Conservation (phyloP, 495 filamentous ascomycete species). For the Neurospora hispaniola region DNA sequence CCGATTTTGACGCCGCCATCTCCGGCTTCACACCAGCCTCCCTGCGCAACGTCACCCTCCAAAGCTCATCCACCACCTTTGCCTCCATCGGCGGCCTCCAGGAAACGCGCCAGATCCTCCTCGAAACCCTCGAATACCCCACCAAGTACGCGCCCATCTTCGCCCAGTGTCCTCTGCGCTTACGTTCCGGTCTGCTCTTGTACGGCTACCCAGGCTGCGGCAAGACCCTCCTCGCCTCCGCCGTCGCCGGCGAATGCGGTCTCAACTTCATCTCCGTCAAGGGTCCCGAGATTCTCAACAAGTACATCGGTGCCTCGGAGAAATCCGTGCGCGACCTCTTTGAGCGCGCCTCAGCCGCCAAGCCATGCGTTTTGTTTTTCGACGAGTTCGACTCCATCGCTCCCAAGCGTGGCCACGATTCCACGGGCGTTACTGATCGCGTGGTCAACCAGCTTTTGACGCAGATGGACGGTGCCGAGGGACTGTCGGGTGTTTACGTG, state of each 20-base stretch:
- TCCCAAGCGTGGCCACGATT: conserved; percentile 92
- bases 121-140: conserved; percentile 93
- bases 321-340: conserved; percentile 93
- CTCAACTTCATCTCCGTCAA: conserved; percentile 98
- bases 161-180: conserved; percentile 81
- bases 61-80: conserved; percentile 72
- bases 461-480: conserved; percentile 98
- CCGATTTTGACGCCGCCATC: conserved; percentile 74
- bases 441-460: conserved; percentile 97
- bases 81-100: conserved; percentile 81
- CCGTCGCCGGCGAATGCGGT: conserved; percentile 90
- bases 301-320: conserved; percentile 94
- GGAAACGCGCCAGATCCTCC: conserved; percentile 70
- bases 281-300: conserved; percentile 95
- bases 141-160: conserved; percentile 98
- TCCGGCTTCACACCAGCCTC: conserved; percentile 91
- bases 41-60: conserved; percentile 84
- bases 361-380: conserved; percentile 91
- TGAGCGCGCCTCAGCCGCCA: conserved; percentile 78
- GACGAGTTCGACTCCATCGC: conserved; percentile 98
- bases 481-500: conserved; percentile 87
- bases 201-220: conserved; percentile 96
- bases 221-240: conserved; percentile 86
- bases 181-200: conserved; percentile 82
- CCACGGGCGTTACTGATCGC: conserved; percentile 93